These are phyloP conservation scores for Hansenula sp. DNA, from an alignment of 1,139 yeast species.

Conservation along the genomic window DNA sequence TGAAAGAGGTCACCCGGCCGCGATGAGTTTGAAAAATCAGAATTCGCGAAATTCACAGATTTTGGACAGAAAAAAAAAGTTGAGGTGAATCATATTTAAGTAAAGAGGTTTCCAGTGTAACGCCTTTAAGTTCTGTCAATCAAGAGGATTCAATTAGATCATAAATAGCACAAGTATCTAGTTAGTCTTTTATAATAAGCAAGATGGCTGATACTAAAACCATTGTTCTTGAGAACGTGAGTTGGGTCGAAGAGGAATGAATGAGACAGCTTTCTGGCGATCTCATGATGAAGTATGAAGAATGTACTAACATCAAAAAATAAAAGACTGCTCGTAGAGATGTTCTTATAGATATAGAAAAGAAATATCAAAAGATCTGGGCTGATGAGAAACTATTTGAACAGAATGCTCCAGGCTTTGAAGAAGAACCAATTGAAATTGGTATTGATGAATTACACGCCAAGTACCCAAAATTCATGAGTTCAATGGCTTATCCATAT, in stretches of 20 bases:
- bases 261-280: too few species aligned
- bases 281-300: too few species aligned
- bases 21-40: too few species aligned
- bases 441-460: conserved; percentile 64
- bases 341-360: conserved; percentile 82
- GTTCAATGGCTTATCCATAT: conserved; percentile 97
- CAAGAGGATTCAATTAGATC: too few species aligned
- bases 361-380: conserved; percentile 87
- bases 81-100: not conserved
- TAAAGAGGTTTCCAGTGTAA: too few species aligned
- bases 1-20: not conserved
- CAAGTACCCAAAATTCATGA: conserved; percentile 81
- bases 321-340: conserved; percentile 82
- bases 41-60: too few species aligned
- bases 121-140: too few species aligned
- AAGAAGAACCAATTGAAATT: conserved; percentile 56
- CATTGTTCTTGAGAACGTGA: conserved; percentile 36
- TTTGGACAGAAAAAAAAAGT: not conserved
- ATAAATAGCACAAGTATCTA: not conserved
- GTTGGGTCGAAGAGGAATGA: too few species aligned
- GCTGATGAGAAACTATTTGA: conserved; percentile 80
- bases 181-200: not conserved
- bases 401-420: conserved; percentile 77
- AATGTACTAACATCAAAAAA: conserved; percentile 23
- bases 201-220: conserved; percentile 25